phyloP scores from a whole-genome alignment of 306 rosid species.

The Rosa rugosa region DNA sequence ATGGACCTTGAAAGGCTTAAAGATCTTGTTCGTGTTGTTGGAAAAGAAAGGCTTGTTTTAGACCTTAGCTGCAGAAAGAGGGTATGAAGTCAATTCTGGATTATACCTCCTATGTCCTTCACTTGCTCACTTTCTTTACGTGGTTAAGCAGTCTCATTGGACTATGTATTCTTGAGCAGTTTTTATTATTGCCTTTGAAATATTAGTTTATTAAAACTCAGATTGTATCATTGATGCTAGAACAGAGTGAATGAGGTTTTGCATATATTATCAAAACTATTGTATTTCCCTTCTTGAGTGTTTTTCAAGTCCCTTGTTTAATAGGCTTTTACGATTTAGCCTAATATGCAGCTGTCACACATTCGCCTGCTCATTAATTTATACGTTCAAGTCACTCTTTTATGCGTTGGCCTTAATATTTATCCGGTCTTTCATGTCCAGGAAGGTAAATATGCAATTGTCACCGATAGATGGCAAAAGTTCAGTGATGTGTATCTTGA shows the following conservation, averaged over 20 bases:
- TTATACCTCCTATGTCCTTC: not conserved
- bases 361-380: not conserved
- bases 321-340: not conserved
- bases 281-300: not conserved
- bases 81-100: slow-evolving; percentile 40
- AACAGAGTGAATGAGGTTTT: not conserved
- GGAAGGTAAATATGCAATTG: slow-evolving; percentile 88
- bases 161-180: slow-evolving; percentile 9
- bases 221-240: not conserved
- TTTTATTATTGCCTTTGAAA: not conserved
- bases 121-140: not conserved
- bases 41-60: slow-evolving; percentile 88
- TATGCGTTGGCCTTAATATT: not conserved
- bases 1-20: slow-evolving; percentile 86
- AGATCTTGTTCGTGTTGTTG: slow-evolving; percentile 71
- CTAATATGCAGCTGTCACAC: not conserved
- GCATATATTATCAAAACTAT: not conserved
- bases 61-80: slow-evolving; percentile 96
- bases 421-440: slow-evolving; percentile 34
- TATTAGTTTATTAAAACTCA: not conserved
- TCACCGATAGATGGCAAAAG: slow-evolving; percentile 97
- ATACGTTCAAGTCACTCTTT: slow-evolving; percentile 11
- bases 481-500: slow-evolving; percentile 78
- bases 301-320: not conserved
- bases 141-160: not conserved